Evolutionary conservation across 805 yeast species (phyloP).

Genomic region (Spathaspora hagerdaliae): DNA sequence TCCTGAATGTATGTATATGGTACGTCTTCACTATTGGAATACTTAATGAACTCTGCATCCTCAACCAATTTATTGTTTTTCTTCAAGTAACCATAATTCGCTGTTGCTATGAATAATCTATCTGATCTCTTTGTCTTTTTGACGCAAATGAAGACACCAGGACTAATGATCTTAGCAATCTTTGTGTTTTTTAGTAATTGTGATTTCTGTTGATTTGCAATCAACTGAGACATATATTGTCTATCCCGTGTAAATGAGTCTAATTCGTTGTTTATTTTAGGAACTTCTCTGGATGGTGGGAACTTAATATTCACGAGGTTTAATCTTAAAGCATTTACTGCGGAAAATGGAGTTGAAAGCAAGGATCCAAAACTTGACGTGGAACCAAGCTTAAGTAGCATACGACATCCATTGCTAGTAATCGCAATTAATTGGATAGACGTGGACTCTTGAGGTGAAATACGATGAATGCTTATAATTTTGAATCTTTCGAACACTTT

Average conservation of each 20-base stretch:
- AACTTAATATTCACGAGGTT: slow-evolving; percentile 49
- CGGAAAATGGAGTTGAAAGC: slow-evolving; percentile 15
- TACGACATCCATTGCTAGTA: slow-evolving; percentile 79
- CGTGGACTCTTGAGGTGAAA: slow-evolving; percentile 59
- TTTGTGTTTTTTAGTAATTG: slow-evolving; percentile 58
- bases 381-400: slow-evolving; percentile 52
- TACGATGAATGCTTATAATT: slow-evolving; percentile 60
- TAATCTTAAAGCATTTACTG: slow-evolving; percentile 22
- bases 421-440: slow-evolving; percentile 73
- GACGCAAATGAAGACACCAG: slow-evolving; percentile 81
- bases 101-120: slow-evolving; percentile 67
- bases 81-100: slow-evolving; percentile 82
- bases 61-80: slow-evolving; percentile 69
- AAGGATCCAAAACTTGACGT: slow-evolving; percentile 15
- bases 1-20: slow-evolving; percentile 53
- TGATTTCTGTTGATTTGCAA: slow-evolving; percentile 43
- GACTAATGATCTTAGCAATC: slow-evolving; percentile 63
- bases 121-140: slow-evolving; percentile 42
- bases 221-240: slow-evolving; percentile 36
- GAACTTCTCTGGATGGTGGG: slow-evolving; percentile 56
- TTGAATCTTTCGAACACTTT: slow-evolving; percentile 48
- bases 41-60: slow-evolving; percentile 68
- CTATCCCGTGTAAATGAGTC: slow-evolving; percentile 39
- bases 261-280: slow-evolving; percentile 35
- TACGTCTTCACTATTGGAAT: slow-evolving; percentile 16